These are phyloP conservation scores for Capsella rubella DNA, from an alignment of 441 rosid genomes.

Conservation along the genomic window DNA sequence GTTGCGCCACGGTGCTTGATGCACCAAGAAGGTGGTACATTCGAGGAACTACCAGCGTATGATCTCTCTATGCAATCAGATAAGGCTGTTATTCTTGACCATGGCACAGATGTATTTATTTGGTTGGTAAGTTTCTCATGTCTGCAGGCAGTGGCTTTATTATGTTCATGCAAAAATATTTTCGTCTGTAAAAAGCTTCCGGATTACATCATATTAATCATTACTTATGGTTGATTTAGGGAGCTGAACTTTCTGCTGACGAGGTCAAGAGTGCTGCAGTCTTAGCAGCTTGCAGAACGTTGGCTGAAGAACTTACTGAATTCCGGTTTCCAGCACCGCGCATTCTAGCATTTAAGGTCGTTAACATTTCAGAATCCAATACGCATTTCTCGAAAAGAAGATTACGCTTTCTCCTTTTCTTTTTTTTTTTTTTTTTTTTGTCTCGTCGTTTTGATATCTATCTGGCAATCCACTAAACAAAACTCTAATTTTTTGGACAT, in stretches of 20 bases:
- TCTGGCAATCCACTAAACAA: slow-evolving; percentile 14
- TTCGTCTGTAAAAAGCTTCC: neutral
- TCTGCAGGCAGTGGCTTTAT: slow-evolving; percentile 18
- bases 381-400: neutral
- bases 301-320: slow-evolving; percentile 95
- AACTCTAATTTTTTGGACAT: slow-evolving; percentile 26
- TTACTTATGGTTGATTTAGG: slow-evolving; percentile 52
- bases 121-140: slow-evolving; percentile 78
- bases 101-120: slow-evolving; percentile 96
- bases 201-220: neutral
- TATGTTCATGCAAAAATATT: neutral
- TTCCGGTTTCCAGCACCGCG: slow-evolving; percentile 95
- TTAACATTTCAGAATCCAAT: slow-evolving; percentile 23
- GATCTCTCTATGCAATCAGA: slow-evolving; percentile 97
- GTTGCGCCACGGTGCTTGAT: slow-evolving; percentile 91
- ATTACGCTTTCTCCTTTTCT: neutral
- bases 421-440: no score
- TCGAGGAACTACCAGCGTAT: slow-evolving; percentile 92
- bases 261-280: slow-evolving; percentile 90
- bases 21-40: slow-evolving; percentile 97
- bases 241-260: slow-evolving; percentile 88
- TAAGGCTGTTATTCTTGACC: slow-evolving; percentile 96
- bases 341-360: slow-evolving; percentile 94
- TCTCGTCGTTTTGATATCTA: neutral
- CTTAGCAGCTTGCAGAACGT: slow-evolving; percentile 92